Conservation (phyloP, 306 rosid genomes). For the Gastrolobium villosum region DNA sequence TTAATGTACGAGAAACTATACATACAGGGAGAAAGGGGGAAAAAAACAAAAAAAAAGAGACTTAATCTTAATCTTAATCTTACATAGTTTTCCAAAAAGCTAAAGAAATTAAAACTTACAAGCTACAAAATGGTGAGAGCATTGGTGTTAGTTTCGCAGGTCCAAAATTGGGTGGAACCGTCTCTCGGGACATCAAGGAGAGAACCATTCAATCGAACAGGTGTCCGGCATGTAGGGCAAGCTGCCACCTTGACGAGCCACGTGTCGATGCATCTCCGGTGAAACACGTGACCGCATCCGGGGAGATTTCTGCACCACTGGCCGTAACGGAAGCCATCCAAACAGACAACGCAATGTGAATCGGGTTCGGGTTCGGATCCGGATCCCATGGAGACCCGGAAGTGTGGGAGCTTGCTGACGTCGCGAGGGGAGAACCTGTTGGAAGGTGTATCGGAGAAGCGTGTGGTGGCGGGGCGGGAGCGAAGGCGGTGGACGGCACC, state of each 20-base stretch:
- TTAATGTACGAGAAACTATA: conserved; percentile 28
- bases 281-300: conserved; percentile 77
- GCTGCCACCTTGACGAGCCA: conserved; percentile 82
- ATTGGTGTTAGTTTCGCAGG: conserved; percentile 23
- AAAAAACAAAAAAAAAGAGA: background rate
- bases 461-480: conserved; percentile 42
- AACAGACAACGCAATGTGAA: conserved; percentile 74
- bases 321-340: conserved; percentile 68
- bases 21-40: background rate
- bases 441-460: conserved; percentile 40
- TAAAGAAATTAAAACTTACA: conserved; percentile 48
- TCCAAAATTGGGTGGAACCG: conserved; percentile 47
- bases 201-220: conserved; percentile 60
- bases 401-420: conserved; percentile 67
- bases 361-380: conserved; percentile 43
- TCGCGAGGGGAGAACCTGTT: conserved; percentile 53
- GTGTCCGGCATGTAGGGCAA: conserved; percentile 85
- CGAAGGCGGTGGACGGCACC: conserved; percentile 74
- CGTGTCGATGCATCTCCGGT: conserved; percentile 75
- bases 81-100: conserved; percentile 27
- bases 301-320: conserved; percentile 83
- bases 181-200: conserved; percentile 30
- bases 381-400: conserved; percentile 52
- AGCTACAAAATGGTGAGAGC: conserved; percentile 54
- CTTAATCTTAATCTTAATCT: background rate